A percentile compares a stretch with the other conserved stretches of the same genome.
Evolutionary conservation across 805 yeast species (phyloP).

Genomic region (Myxozyma mucilagina): DNA sequence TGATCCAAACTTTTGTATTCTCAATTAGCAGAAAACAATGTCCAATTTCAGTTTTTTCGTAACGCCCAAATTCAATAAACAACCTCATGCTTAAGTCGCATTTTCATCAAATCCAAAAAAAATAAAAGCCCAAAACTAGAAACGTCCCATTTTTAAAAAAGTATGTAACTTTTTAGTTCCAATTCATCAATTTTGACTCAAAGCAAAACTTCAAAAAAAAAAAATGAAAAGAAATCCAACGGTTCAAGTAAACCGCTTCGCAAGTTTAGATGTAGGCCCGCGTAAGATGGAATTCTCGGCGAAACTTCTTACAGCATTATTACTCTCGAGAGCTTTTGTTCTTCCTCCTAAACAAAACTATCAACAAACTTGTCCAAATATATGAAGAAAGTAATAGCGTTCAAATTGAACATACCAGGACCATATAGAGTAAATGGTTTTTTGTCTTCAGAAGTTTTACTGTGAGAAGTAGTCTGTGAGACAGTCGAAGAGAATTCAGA

Average conservation of each 20-base stretch:
- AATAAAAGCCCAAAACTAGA: not conserved
- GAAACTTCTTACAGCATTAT: not conserved
- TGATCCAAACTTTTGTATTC: too few relatives aligned
- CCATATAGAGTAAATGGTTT: slow-evolving; percentile 13
- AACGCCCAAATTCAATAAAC: too few relatives aligned
- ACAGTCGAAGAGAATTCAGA: not conserved
- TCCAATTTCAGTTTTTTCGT: too few relatives aligned
- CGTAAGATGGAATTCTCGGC: slow-evolving; percentile 5
- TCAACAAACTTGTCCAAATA: not conserved
- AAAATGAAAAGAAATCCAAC: not conserved
- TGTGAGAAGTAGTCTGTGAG: not conserved
- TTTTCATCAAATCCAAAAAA: too few relatives aligned
- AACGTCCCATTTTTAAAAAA: not conserved
- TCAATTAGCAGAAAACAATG: too few relatives aligned
- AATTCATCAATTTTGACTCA: not conserved
- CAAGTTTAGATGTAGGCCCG: not conserved
- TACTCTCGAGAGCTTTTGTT: not conserved
- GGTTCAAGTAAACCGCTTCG: slow-evolving; percentile 1
- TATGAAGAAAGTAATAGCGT: not conserved
- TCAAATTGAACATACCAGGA: slow-evolving; percentile 10
- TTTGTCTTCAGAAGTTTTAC: not conserved
- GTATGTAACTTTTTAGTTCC: not conserved
- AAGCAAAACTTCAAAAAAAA: not conserved
- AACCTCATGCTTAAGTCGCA: too few relatives aligned
- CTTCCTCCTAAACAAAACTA: not conserved